phyloP scores from a whole-genome alignment of 768 basidiomycete species.

The Leucocoprinus leucothites region DNA sequence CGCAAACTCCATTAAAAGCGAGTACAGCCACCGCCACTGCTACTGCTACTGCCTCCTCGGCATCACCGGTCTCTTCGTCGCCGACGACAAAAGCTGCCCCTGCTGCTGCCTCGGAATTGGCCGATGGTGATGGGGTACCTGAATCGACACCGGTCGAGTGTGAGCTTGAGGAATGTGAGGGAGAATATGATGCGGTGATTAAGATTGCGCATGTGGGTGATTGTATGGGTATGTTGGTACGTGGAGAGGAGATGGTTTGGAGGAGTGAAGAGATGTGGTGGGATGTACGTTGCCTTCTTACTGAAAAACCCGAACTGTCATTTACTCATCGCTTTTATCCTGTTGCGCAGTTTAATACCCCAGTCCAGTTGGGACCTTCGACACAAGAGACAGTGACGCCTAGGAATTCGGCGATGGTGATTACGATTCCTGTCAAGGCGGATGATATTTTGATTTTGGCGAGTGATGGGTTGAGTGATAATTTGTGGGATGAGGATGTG shows the following conservation, averaged over 20 bases:
- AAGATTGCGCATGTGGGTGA: conserved; percentile 86
- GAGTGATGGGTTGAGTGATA: conserved; percentile 80
- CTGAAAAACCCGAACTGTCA: neutral
- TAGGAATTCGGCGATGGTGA: conserved; percentile 59
- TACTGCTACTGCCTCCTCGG: neutral
- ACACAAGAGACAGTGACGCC: conserved; percentile 23
- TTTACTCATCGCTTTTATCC: neutral
- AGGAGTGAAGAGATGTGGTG: conserved; percentile 94
- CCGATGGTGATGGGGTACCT: no score
- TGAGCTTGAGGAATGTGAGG: conserved; percentile 4
- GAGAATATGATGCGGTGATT: conserved; percentile 53
- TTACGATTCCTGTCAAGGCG: conserved; percentile 63
- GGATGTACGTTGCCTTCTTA: conserved; percentile 43
- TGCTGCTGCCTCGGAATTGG: neutral
- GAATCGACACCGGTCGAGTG: conserved; percentile 1
- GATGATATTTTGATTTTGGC: conserved; percentile 82
- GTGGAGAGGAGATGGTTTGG: conserved; percentile 77
- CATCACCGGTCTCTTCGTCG: neutral
- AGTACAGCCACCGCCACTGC: conserved; percentile 10
- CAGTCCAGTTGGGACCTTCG: conserved; percentile 42
- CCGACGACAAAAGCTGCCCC: neutral
- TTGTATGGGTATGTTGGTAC: conserved; percentile 84
- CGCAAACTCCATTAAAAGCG: conserved; percentile 4
- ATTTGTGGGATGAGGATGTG: conserved; percentile 86
- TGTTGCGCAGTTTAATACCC: conserved; percentile 35